Percentiles rank a stretch among this genome's conserved stretches.
phyloP scores from a whole-genome alignment of 176 grass and related monocot species.

The Musa troglodytarum region DNA sequence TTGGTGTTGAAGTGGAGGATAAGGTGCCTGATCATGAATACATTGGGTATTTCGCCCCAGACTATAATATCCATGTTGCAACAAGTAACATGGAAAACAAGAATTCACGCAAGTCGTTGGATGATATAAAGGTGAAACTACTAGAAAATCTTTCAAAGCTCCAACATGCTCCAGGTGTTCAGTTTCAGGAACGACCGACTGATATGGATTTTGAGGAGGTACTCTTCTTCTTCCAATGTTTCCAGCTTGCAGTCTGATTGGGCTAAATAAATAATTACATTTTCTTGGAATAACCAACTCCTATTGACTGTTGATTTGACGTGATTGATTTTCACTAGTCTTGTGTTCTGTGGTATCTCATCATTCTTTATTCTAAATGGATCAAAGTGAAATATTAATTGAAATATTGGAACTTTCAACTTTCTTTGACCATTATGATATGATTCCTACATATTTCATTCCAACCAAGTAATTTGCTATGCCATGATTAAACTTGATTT shows the following conservation, averaged over 20 bases:
- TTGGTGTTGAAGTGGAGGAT: conserved; percentile 19
- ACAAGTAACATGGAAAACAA: conserved; percentile 93
- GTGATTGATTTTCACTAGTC: too few relatives aligned
- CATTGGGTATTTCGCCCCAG: conserved; percentile 76
- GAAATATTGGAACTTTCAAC: too few relatives aligned
- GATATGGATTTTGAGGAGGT: conserved; percentile 4
- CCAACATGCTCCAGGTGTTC: conserved; percentile 10
- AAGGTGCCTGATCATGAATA: conserved; percentile 77
- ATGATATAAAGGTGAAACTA: background rate
- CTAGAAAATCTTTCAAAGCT: conserved; percentile 6
- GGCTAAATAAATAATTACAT: background rate
- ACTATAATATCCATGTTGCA: conserved; percentile 61
- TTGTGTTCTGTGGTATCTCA: too few relatives aligned
- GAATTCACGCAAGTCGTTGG: conserved; percentile 26
- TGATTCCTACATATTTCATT: too few relatives aligned
- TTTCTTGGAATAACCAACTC: background rate
- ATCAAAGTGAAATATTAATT: too few relatives aligned
- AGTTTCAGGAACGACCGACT: conserved; percentile 10
- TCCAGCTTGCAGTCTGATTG: background rate
- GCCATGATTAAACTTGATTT: too few relatives aligned
- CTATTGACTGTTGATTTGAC: background rate
- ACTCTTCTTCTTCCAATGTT: background rate
- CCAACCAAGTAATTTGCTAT: too few relatives aligned
- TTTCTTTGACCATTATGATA: too few relatives aligned
- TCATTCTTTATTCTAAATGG: too few relatives aligned